Evolutionary conservation across 306 rosid genomes (phyloP), one percentile per base, ranked within the genome.

Genomic region (Corylus avellana): DNA sequence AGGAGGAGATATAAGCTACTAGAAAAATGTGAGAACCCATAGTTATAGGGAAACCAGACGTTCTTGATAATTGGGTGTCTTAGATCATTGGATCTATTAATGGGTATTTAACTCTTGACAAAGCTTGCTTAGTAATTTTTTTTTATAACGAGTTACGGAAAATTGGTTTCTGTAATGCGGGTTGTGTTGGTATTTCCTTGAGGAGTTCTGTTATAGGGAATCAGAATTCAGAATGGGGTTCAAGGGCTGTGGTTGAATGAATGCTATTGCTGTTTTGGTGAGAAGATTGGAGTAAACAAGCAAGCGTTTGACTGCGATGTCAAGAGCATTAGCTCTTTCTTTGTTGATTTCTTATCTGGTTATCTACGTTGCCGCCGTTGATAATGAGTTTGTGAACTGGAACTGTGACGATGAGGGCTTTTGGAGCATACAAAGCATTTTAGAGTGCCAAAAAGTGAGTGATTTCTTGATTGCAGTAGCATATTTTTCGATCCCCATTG

Each of bases 381-480:
- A 90, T 76, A 85, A 62, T 72, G 98, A 75, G 56, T 91, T 69
- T 81, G 81, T 92, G 51, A 85, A 97, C 83, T 96, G 99, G 86
- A 91, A 93, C 83, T 96, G 99, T 77, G 99, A 96, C 4, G 98
- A 96, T 64, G 97, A 96, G 78, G 87, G 92, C 87, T 84, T 89
- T 56, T 93, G 97, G 99, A 89, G 89, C 82, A 78, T 89, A 48
- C 97, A 96, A 55, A 93, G 87, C 87, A 91, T 96, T 83, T 78
- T 96, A 61, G 98, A 96, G 81, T 89, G 97, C 79, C 99, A 96
- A 85, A 87, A 95, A 79, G 97, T 96, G 83, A 81, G 99, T 56
- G 99, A 96, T 87, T 93, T 96, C 96, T 88, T 96, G 74, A 96
- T 96, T 79, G 98, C 98, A 6, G 98, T 96, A 81, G 99, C 99